Conservation (phyloP, 2,329 filamentous ascomycete genomes). For the Gnomoniopsis sp. region DNA sequence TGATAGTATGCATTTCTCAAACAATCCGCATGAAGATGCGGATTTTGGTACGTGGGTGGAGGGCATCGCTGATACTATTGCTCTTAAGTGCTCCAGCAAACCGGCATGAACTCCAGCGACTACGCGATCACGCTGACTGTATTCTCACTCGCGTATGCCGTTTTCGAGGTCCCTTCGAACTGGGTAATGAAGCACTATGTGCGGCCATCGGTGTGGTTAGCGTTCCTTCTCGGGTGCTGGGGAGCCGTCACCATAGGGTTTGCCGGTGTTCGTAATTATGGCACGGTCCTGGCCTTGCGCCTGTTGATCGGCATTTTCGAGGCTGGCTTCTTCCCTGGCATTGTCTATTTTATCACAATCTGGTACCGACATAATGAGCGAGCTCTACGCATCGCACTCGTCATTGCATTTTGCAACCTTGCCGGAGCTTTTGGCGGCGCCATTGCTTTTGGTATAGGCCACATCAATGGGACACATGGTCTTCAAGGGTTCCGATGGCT, state of each 20-base stretch:
- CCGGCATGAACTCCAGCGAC: conserved; percentile 1
- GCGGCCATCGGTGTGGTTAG: conserved; percentile 24
- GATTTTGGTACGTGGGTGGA: conserved; percentile 23
- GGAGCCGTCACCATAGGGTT: conserved; percentile 23
- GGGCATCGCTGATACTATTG: neutral
- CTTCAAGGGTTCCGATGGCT: conserved; percentile 35
- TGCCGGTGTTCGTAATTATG: conserved; percentile 26
- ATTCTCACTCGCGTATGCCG: conserved; percentile 31
- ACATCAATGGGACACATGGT: conserved; percentile 33
- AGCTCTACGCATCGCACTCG: conserved; percentile 20
- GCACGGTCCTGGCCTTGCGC: conserved; percentile 24
- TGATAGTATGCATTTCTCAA: conserved; percentile 5
- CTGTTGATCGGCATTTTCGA: conserved; percentile 34
- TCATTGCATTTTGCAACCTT: conserved; percentile 18
- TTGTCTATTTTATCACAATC: conserved; percentile 30
- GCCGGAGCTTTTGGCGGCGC: conserved; percentile 21
- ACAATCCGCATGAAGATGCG: conserved; percentile 23
- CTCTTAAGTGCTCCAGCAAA: conserved; percentile 14
- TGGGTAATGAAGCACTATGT: conserved; percentile 29
- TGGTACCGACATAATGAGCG: conserved; percentile 33
- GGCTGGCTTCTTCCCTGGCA: conserved; percentile 31
- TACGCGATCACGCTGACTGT: conserved; percentile 13
- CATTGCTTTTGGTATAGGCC: conserved; percentile 31
- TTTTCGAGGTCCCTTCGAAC: conserved; percentile 28
- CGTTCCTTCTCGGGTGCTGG: conserved; percentile 29